A percentile compares a stretch with the other conserved stretches of the same genome.
phyloP scores from a whole-genome alignment of 495 filamentous ascomycete species.

The Podospora sp. region DNA sequence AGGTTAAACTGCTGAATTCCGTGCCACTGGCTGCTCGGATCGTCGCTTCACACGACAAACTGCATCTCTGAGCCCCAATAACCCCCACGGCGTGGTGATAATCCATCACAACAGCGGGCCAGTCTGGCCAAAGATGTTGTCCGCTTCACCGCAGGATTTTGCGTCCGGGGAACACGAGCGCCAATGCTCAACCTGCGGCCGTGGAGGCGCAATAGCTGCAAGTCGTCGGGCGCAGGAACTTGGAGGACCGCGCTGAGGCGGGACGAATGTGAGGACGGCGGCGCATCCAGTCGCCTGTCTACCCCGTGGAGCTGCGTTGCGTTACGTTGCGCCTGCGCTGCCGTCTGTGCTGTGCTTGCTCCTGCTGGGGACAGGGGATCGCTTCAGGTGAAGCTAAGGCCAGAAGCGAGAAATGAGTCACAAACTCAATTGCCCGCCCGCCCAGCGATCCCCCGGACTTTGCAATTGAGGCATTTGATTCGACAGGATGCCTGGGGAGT shows the following conservation, averaged over 20 bases:
- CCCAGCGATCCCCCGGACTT: neutral
- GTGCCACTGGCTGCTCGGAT: neutral
- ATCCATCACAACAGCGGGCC: no score
- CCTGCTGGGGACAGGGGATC: neutral
- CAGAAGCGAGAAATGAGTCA: constrained; percentile 27
- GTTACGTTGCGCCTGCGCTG: neutral
- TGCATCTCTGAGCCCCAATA: neutral
- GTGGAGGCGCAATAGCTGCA: neutral
- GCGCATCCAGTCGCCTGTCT: neutral
- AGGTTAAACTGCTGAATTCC: neutral
- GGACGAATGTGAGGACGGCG: neutral
- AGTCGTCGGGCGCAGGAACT: neutral
- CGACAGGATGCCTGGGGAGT: constrained; percentile 18
- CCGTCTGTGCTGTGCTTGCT: no score
- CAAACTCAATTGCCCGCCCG: constrained; percentile 33
- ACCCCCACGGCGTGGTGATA: neutral
- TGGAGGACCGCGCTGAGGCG: neutral
- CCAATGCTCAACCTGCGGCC: neutral
- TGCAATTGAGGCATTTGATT: constrained; percentile 37
- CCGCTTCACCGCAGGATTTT: no score
- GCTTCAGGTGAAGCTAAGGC: neutral
- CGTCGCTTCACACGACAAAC: neutral
- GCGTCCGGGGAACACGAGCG: neutral
- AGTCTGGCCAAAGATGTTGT: neutral
- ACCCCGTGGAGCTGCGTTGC: neutral